These are phyloP conservation scores for Lophiotrema nucula DNA, from an alignment of 495 filamentous ascomycete species.

Conservation along the genomic window DNA sequence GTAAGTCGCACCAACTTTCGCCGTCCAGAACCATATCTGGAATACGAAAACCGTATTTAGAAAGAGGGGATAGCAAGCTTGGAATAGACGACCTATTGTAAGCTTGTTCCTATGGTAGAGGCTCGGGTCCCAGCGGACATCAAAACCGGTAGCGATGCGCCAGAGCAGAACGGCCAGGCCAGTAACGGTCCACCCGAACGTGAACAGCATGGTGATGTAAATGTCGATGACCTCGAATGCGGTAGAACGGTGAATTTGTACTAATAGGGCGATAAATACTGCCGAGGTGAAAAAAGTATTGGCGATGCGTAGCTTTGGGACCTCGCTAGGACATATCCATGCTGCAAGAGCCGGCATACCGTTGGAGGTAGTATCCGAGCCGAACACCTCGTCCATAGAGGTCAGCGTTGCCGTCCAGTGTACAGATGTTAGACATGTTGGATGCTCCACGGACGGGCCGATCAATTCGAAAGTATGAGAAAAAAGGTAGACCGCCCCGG, in stretches of 20 bases:
- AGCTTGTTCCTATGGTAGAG: too few species aligned
- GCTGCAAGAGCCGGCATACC: constrained; percentile 1
- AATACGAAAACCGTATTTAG: too few species aligned
- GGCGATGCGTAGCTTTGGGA: background rate
- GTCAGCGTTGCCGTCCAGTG: constrained; percentile 11
- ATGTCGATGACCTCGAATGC: constrained; percentile 9
- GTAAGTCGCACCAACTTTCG: too few species aligned
- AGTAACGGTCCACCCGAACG: constrained; percentile 2
- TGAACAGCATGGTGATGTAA: constrained; percentile 18
- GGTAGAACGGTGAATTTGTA: background rate
- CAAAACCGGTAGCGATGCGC: background rate
- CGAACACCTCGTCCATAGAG: constrained; percentile 12
- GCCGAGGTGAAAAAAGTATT: constrained; percentile 9
- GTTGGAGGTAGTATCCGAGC: constrained; percentile 16
- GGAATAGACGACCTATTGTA: too few species aligned
- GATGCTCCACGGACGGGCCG: too few species aligned
- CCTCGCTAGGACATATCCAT: constrained; percentile 5
- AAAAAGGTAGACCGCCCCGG: too few species aligned
- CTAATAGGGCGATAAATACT: constrained; percentile 4
- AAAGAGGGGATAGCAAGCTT: too few species aligned
- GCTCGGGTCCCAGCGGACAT: background rate
- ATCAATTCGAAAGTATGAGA: too few species aligned
- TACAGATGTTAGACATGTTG: too few species aligned
- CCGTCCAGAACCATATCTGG: too few species aligned
- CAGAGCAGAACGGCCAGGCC: constrained; percentile 1